Evolutionary conservation across 2,329 filamentous ascomycete genomes (phyloP), one percentile per base, ranked within the genome.

Genomic region (Colletotrichum shisoi): DNA sequence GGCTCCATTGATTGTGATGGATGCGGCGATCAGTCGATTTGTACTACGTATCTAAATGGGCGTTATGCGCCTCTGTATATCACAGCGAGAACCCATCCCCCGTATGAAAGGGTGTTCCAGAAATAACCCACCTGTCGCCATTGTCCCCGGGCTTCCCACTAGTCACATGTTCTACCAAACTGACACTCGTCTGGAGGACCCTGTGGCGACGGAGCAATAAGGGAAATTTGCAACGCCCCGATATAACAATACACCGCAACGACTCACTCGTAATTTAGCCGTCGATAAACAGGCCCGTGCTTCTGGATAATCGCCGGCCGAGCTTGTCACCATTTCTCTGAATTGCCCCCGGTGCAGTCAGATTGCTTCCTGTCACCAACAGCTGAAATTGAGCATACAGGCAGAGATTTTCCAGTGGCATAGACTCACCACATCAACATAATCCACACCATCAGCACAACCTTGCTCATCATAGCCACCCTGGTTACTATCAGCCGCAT

Each of bases 1-100:
- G 9, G 15, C 13, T 19, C 7, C 31, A 9, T 34, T 12, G 34
- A 17, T 3, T 19, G 34, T n/a, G 45, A 49, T 17, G 4, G 19
- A 19, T 37, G 31, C 24, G 24, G n/a, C 31, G 31, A 49, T 62
- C 61, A 44, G 61, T 57, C 42, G 46, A 42, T 17, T 27, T 63
- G 61, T 63, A 58, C 24, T 58, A 53, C n/a, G 42, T 58, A 58
- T 17, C 37, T 52, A 34, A 11, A 45, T 3, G 58, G 58, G 58
- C 48, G 19, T 27, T 37, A 27, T 17, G 27, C 13, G 48, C 58
- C 58, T 61, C 8, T 61, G 58, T 61, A 54, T 24, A 61, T 46
- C 48, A 37, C 34, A 61, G 48, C 13, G 21, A n/a, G 12, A 19
- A 6, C 21, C 4, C 27, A 45, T 17, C 12, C 11, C 48, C 27